Evolutionary conservation across 441 rosid species (phyloP).

Genomic region (Sinapis alba): DNA sequence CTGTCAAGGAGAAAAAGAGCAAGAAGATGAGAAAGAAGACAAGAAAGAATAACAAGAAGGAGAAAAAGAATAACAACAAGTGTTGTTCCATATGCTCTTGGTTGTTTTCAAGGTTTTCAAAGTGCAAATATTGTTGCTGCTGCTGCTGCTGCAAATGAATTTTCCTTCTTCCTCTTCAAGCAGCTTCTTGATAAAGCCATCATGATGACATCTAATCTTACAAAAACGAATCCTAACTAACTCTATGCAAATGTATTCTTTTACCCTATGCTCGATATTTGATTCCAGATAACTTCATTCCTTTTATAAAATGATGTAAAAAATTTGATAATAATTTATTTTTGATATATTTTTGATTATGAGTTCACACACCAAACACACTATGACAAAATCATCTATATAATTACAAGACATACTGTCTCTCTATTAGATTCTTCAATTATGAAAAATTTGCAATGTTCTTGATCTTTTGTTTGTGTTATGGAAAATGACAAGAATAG

Average conservation of each 20-base stretch:
- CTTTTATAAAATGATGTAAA: background rate
- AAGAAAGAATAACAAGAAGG: background rate
- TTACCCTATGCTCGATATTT: background rate
- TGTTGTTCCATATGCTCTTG: background rate
- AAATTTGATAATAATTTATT: background rate
- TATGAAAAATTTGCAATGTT: background rate
- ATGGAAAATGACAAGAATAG: constrained; percentile 7
- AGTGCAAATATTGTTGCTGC: background rate
- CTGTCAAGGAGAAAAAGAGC: background rate
- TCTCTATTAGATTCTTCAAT: background rate
- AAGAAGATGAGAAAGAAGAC: background rate
- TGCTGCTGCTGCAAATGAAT: background rate
- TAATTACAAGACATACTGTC: background rate
- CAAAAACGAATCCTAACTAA: background rate
- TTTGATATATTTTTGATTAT: background rate
- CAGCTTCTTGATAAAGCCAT: background rate
- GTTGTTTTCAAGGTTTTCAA: background rate
- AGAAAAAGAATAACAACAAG: background rate
- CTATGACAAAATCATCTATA: background rate
- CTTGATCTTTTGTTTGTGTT: background rate
- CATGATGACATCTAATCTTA: background rate
- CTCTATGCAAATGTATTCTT: background rate
- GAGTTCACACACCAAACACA: background rate
- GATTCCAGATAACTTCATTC: background rate
- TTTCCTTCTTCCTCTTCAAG: background rate